A percentile compares a stretch with the other conserved stretches of the same genome.
Conservation (phyloP, 371 early-diverging fungal genomes). For the Blakeslea trispora region DNA sequence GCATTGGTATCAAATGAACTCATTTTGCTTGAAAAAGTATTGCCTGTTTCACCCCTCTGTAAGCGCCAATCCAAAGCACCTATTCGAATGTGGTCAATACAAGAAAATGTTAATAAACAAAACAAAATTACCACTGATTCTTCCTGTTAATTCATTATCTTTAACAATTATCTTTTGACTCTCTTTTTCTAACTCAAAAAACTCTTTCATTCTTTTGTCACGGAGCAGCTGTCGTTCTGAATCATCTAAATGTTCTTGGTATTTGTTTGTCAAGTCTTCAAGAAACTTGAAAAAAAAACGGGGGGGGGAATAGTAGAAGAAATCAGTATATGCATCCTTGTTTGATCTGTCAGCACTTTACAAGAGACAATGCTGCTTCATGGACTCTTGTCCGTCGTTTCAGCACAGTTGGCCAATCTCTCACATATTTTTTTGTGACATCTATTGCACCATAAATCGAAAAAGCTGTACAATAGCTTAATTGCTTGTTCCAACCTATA, state of each 20-base stretch:
- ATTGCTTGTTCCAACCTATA: constrained; percentile 76
- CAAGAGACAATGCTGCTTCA: constrained; percentile 44
- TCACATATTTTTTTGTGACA: constrained; percentile 62
- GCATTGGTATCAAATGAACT: neutral
- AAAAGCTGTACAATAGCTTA: constrained; percentile 62
- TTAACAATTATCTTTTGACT: constrained; percentile 22
- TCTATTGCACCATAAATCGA: constrained; percentile 62
- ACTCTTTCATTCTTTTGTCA: constrained; percentile 38
- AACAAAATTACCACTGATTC: constrained; percentile 47
- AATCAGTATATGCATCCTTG: too few relatives aligned
- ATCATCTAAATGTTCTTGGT: constrained; percentile 16
- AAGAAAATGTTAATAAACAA: too few relatives aligned
- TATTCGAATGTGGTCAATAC: neutral
- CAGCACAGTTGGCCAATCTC: constrained; percentile 44
- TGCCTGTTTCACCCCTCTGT: constrained; percentile 44
- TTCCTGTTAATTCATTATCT: constrained; percentile 46
- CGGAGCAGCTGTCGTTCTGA: constrained; percentile 11
- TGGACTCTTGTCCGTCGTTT: constrained; percentile 51
- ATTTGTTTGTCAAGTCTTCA: constrained; percentile 15
- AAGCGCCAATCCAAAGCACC: constrained; percentile 55
- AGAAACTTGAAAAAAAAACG: constrained; percentile 6
- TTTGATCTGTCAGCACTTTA: constrained; percentile 28
- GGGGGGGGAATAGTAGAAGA: too few relatives aligned
- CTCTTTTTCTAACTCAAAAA: constrained; percentile 41
- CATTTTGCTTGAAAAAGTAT: constrained; percentile 1